These are phyloP conservation scores for Capsicum rhomboideum DNA, from an alignment of 257 asterid genomes.

Conservation along the genomic window DNA sequence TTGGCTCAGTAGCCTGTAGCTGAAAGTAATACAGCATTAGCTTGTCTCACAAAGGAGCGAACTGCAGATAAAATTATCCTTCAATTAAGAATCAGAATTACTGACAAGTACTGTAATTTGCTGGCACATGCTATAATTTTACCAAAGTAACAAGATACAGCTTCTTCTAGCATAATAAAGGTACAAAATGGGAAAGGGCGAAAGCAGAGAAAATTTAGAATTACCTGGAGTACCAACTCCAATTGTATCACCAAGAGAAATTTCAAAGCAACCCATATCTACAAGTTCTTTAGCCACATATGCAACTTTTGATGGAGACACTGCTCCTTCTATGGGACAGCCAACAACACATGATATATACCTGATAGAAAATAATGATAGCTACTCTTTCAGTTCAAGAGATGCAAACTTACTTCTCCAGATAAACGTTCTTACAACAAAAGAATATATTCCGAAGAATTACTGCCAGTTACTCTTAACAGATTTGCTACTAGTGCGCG, in stretches of 20 bases:
- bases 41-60: neutral
- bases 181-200: neutral
- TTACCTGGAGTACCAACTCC: constrained; percentile 99
- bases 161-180: neutral
- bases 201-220: neutral
- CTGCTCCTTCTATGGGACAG: constrained; percentile 92
- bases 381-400: neutral
- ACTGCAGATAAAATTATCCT: neutral
- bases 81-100: neutral
- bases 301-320: constrained; percentile 74
- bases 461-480: neutral
- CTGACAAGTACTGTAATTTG: neutral
- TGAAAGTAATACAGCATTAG: neutral
- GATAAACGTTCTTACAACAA: neutral
- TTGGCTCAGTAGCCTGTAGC: neutral
- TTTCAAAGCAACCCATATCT: constrained; percentile 84
- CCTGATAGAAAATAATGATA: constrained; percentile 29
- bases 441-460: neutral
- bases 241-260: constrained; percentile 92
- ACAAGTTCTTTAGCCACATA: constrained; percentile 76
- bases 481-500: neutral
- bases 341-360: constrained; percentile 93
- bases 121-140: neutral
- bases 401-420: neutral
- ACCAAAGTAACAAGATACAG: neutral